phyloP scores from a whole-genome alignment of 768 basidiomycete species.

The Termitomyces sp. region DNA sequence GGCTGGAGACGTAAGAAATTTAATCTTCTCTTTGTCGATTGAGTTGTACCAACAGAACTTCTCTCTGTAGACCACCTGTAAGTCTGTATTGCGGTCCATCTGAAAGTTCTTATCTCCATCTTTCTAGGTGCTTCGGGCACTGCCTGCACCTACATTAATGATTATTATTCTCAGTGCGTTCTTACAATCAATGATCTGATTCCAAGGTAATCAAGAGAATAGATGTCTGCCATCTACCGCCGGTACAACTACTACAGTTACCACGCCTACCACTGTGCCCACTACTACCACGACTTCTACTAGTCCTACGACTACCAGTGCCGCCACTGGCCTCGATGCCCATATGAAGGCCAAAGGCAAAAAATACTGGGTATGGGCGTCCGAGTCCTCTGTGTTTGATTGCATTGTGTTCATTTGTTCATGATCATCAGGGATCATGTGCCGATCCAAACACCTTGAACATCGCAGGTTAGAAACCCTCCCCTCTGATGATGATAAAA shows the following conservation, averaged over 20 bases:
- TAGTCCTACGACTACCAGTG: slow-evolving; percentile 15
- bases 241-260: slow-evolving; percentile 6
- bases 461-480: slow-evolving; percentile 19
- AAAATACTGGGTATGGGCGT: slow-evolving; percentile 21
- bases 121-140: slow-evolving; percentile 26
- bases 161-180: slow-evolving; percentile 22
- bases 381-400: not conserved
- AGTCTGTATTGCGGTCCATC: not conserved
- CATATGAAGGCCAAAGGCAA: slow-evolving; percentile 22
- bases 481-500: not conserved
- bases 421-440: slow-evolving; percentile 20
- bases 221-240: slow-evolving; percentile 25
- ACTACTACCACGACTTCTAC: slow-evolving; percentile 12
- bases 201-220: not conserved
- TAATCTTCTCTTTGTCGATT: not conserved
- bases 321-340: slow-evolving; percentile 14
- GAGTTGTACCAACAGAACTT: not conserved
- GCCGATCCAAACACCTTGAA: slow-evolving; percentile 26
- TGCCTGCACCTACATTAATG: slow-evolving; percentile 24
- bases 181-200: not conserved
- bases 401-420: not conserved
- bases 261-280: slow-evolving; percentile 12
- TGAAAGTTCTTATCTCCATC: not conserved
- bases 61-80: slow-evolving; percentile 17
- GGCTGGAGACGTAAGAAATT: slow-evolving; percentile 23